These are phyloP conservation scores for Delphinella strobiligena DNA, from an alignment of 2,329 filamentous ascomycete species.

Conservation along the genomic window DNA sequence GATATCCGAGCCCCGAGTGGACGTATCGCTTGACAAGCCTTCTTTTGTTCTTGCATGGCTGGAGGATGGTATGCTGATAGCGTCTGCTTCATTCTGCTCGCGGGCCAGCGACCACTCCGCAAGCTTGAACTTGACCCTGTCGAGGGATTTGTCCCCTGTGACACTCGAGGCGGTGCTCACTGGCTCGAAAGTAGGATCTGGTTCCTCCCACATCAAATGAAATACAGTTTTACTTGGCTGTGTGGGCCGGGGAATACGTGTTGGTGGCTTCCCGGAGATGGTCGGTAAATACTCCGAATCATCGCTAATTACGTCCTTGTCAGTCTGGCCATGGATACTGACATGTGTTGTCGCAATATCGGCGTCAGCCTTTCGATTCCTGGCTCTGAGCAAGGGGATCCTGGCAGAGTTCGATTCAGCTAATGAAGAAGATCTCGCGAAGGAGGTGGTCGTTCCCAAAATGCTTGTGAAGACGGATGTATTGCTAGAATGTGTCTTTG, in stretches of 20 bases:
- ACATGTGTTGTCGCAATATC: too few relatives aligned
- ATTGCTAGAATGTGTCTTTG: neutral
- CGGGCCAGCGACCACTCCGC: constrained; percentile 15
- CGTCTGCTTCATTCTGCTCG: neutral
- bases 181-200: too few relatives aligned
- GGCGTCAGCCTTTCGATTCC: too few relatives aligned
- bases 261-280: too few relatives aligned
- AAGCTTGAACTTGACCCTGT: constrained; percentile 15
- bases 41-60: neutral
- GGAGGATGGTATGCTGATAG: neutral
- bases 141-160: constrained; percentile 8
- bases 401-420: too few relatives aligned
- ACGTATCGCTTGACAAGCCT: constrained; percentile 2
- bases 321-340: too few relatives aligned
- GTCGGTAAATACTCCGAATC: too few relatives aligned
- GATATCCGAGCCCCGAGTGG: constrained; percentile 6
- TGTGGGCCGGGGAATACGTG: too few relatives aligned
- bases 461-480: neutral
- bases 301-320: too few relatives aligned
- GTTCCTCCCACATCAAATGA: too few relatives aligned
- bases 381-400: neutral
- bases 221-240: too few relatives aligned
- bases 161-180: neutral
- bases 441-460: constrained; percentile 4
- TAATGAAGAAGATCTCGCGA: constrained; percentile 5